A percentile compares a stretch with the other conserved stretches of the same genome.
Conservation (phyloP, 345 rosid species). For the Mallotus nudiflorus region DNA sequence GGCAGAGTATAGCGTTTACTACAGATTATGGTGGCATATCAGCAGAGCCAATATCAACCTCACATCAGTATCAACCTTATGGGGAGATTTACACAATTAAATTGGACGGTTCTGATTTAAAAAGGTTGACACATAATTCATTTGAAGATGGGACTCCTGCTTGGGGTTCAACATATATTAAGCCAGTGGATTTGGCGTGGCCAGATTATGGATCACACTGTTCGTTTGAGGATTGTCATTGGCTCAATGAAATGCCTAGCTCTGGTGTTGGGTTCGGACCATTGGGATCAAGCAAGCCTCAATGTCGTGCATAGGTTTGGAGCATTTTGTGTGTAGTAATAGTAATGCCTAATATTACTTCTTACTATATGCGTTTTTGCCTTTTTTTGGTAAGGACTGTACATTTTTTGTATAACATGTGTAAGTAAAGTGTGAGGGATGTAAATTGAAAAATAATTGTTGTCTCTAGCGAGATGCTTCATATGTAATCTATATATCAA, state of each 20-base stretch:
- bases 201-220: conserved; percentile 37
- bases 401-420: no score
- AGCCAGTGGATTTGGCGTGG: conserved; percentile 52
- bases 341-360: no score
- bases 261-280: neutral
- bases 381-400: no score
- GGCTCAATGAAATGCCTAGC: conserved; percentile 57
- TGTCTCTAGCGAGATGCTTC: no score
- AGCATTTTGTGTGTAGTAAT: no score
- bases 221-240: conserved; percentile 75
- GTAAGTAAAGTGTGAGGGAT: no score
- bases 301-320: conserved; percentile 19
- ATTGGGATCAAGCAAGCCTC: conserved; percentile 12
- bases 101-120: conserved; percentile 71
- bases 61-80: conserved; percentile 83
- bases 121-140: conserved; percentile 74
- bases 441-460: no score
- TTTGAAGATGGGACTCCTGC: conserved; percentile 90
- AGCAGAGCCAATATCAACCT: conserved; percentile 86
- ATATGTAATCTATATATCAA: no score
- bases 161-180: conserved; percentile 58
- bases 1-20: conserved; percentile 63
- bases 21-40: conserved; percentile 79
- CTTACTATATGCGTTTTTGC: no score
- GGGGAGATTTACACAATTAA: conserved; percentile 77